Evolutionary conservation across 371 early-diverging fungal genomes (phyloP).

Genomic region (Lichtheimia corymbifera): DNA sequence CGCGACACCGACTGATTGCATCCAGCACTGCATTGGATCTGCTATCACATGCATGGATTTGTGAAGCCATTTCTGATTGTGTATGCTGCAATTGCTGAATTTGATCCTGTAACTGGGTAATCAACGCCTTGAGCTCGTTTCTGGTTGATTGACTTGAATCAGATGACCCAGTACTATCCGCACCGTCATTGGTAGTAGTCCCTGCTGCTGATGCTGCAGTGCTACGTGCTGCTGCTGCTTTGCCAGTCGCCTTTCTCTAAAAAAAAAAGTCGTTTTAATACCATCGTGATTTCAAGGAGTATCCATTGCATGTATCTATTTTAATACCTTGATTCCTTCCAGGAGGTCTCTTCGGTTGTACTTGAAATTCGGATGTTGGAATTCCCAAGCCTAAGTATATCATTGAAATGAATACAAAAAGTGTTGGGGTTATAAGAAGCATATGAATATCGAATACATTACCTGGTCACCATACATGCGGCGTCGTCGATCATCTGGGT

Average conservation of each 20-base stretch:
- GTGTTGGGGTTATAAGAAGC: background rate
- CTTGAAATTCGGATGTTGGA: conserved; percentile 75
- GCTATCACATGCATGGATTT: conserved; percentile 42
- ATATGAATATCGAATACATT: conserved; percentile 1
- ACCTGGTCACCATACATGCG: conserved; percentile 70
- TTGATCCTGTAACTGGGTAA: conserved; percentile 45
- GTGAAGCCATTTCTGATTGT: conserved; percentile 30
- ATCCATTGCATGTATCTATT: too few relatives aligned
- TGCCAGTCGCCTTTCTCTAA: conserved; percentile 37
- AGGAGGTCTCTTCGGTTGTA: conserved; percentile 62
- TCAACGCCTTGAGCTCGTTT: conserved; percentile 20
- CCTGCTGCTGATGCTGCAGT: conserved; percentile 2
- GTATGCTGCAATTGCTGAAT: conserved; percentile 39
- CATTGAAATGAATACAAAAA: background rate
- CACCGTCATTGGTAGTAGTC: background rate
- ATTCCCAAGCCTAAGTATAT: conserved; percentile 67
- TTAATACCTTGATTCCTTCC: conserved; percentile 53
- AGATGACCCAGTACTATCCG: background rate
- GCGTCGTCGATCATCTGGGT: conserved; percentile 60
- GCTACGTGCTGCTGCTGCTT: conserved; percentile 14
- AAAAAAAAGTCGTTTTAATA: background rate
- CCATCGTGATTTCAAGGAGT: background rate
- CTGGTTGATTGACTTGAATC: background rate
- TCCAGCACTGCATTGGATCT: conserved; percentile 57
- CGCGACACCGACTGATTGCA: conserved; percentile 53